A percentile compares a stretch with the other conserved stretches of the same genome.
These are phyloP conservation scores for Schizopora paradoxa DNA, from an alignment of 1,284 basidiomycete genomes.

Conservation along the genomic window DNA sequence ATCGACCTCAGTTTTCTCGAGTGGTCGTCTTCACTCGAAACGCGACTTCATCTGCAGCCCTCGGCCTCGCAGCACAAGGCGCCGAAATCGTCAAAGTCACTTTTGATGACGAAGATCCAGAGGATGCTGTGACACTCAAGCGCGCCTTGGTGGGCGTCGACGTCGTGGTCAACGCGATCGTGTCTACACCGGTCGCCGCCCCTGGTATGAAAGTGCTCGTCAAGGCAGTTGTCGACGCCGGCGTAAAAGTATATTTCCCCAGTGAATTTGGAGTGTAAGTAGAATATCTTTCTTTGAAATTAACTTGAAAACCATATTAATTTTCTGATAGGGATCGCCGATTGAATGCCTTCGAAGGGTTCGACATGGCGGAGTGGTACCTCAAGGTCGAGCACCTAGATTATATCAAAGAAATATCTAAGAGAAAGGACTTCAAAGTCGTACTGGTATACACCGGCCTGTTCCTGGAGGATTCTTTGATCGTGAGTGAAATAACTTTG, in stretches of 20 bases:
- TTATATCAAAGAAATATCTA: slow-evolving; percentile 19
- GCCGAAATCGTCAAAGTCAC: slow-evolving; percentile 21
- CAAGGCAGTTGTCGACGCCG: slow-evolving; percentile 22
- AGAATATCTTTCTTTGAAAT: background rate
- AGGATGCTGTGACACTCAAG: slow-evolving; percentile 15
- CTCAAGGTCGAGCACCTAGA: slow-evolving; percentile 22
- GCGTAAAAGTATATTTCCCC: slow-evolving; percentile 28
- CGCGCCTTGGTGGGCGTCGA: slow-evolving; percentile 24
- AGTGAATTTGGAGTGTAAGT: slow-evolving; percentile 29
- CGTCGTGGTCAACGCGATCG: slow-evolving; percentile 25
- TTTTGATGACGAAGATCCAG: slow-evolving; percentile 5
- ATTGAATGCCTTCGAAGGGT: slow-evolving; percentile 26
- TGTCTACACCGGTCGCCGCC: slow-evolving; percentile 8
- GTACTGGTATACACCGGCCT: slow-evolving; percentile 25
- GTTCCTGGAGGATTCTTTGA: slow-evolving; percentile 23
- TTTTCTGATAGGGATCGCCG: slow-evolving; percentile 25
- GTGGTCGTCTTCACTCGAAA: slow-evolving; percentile 25
- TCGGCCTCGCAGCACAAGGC: slow-evolving; percentile 22
- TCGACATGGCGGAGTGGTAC: slow-evolving; percentile 23
- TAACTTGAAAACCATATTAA: background rate
- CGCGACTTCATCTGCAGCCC: slow-evolving; percentile 20
- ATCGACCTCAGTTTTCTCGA: too few relatives aligned
- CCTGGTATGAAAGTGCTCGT: slow-evolving; percentile 20
- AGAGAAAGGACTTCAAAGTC: slow-evolving; percentile 23
- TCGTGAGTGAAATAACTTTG: slow-evolving; percentile 19